Conservation (phyloP, 345 rosid species). For the Eutrema japonicum region DNA sequence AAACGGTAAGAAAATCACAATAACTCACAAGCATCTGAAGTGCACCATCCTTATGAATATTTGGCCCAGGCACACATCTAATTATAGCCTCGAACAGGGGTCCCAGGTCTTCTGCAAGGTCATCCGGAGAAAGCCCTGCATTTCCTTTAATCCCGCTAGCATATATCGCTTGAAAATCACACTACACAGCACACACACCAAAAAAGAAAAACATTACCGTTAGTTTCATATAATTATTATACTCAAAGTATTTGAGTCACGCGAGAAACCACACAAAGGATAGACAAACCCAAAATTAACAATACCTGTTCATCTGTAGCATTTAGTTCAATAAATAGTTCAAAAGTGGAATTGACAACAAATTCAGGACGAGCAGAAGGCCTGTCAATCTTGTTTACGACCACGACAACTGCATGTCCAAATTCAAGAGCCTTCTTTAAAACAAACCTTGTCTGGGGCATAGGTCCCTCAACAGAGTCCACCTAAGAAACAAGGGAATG, state of each 20-base stretch:
- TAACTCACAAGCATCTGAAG: constrained; percentile 98
- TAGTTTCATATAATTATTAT: constrained; percentile 5
- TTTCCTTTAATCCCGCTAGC: constrained; percentile 94
- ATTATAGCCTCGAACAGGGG: constrained; percentile 87
- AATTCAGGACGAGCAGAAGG: constrained; percentile 94
- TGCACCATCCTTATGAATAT: constrained; percentile 84
- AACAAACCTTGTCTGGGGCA: constrained; percentile 98
- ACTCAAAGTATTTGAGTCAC: not conserved
- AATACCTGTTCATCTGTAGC: constrained; percentile 98
- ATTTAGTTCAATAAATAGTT: constrained; percentile 90
- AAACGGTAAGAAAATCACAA: constrained; percentile 44
- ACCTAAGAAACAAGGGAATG: constrained; percentile 51
- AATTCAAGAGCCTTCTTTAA: constrained; percentile 96
- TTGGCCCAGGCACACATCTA: constrained; percentile 98
- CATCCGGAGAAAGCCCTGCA: constrained; percentile 89
- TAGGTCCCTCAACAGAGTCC: constrained; percentile 99
- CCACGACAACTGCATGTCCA: constrained; percentile 95
- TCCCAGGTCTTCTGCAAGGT: constrained; percentile 89
- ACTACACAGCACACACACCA: constrained; percentile 51
- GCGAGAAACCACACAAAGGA: constrained; percentile 15
- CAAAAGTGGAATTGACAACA: constrained; percentile 95
- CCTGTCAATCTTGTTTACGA: constrained; percentile 95
- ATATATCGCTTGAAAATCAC: constrained; percentile 96
- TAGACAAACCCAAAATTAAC: constrained; percentile 15
- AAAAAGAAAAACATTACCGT: constrained; percentile 1